Evolutionary conservation across 805 yeast species (phyloP).

Genomic region (Cyberlindnera euphorbiiphila): DNA sequence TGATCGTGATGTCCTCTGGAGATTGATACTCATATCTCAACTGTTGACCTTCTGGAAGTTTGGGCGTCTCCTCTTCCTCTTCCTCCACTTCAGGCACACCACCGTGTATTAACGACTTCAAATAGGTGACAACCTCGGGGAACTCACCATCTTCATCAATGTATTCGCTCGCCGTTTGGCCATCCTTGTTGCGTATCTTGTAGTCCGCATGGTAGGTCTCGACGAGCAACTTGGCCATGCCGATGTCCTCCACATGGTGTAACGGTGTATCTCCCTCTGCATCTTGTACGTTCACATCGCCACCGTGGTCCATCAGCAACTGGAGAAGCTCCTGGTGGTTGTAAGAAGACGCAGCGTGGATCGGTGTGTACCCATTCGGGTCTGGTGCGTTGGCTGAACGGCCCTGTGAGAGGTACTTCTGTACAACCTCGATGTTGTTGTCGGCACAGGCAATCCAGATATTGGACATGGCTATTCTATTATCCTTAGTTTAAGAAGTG

Average conservation of each 20-base stretch:
- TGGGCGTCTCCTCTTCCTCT: conserved; percentile 23
- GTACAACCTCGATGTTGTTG: conserved; percentile 58
- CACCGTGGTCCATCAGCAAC: conserved; percentile 56
- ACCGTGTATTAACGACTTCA: conserved; percentile 40
- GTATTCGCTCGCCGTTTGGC: conserved; percentile 67
- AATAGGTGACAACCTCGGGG: conserved; percentile 69
- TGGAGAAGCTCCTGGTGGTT: conserved; percentile 68
- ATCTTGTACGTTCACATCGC: conserved; percentile 80
- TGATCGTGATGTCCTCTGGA: conserved; percentile 39
- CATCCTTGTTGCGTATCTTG: conserved; percentile 63
- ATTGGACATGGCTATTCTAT: conserved; percentile 37
- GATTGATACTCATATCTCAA: conserved; percentile 55
- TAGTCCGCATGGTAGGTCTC: conserved; percentile 67
- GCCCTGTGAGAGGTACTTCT: conserved; percentile 47
- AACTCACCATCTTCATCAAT: conserved; percentile 83
- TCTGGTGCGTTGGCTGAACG: conserved; percentile 73
- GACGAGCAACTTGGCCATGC: conserved; percentile 61
- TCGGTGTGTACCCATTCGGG: conserved; percentile 92
- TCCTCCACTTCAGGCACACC: conserved; percentile 21
- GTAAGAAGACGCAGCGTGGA: conserved; percentile 97
- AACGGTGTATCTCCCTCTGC: conserved; percentile 93
- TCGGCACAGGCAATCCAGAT: conserved; percentile 97
- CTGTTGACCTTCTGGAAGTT: conserved; percentile 35
- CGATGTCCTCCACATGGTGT: conserved; percentile 78
- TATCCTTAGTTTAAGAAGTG: no score